These are phyloP conservation scores for Trichoderma parareesei DNA, from an alignment of 495 filamentous ascomycete genomes.

Conservation along the genomic window DNA sequence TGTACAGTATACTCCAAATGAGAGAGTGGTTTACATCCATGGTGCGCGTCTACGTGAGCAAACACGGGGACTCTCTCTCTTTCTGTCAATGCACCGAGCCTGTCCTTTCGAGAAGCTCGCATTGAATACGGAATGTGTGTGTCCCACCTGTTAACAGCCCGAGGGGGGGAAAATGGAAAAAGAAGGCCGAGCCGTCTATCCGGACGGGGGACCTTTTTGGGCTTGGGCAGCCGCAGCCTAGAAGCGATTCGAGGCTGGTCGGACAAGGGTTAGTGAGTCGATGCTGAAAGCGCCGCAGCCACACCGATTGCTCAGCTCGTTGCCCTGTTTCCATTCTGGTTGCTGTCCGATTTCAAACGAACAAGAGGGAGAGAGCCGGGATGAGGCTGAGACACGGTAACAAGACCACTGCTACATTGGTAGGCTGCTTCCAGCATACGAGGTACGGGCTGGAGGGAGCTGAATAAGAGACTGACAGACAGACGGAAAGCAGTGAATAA, in stretches of 20 bases:
- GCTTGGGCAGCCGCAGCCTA: neutral
- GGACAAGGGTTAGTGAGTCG: neutral
- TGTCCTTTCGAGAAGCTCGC: too few species aligned
- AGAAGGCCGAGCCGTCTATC: slow-evolving; percentile 1
- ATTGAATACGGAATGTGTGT: too few species aligned
- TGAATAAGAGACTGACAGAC: too few species aligned
- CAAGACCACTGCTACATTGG: too few species aligned
- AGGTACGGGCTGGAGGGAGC: too few species aligned
- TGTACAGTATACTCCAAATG: too few species aligned
- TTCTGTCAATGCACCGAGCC: too few species aligned
- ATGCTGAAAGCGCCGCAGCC: slow-evolving; percentile 2
- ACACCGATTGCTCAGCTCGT: neutral
- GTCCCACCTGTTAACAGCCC: too few species aligned
- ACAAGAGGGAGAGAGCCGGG: neutral
- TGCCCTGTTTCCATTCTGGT: neutral
- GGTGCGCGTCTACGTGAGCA: too few species aligned
- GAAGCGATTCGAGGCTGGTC: neutral
- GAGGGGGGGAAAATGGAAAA: neutral
- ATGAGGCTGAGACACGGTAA: neutral
- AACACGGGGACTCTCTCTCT: too few species aligned
- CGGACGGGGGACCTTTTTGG: neutral
- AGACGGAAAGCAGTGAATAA: too few species aligned
- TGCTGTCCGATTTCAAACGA: neutral
- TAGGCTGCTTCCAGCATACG: neutral
- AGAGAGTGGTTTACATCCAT: too few species aligned